Evolutionary conservation across 2,329 filamentous ascomycete genomes (phyloP).

Genomic region (Beauveria pseudobassiana): DNA sequence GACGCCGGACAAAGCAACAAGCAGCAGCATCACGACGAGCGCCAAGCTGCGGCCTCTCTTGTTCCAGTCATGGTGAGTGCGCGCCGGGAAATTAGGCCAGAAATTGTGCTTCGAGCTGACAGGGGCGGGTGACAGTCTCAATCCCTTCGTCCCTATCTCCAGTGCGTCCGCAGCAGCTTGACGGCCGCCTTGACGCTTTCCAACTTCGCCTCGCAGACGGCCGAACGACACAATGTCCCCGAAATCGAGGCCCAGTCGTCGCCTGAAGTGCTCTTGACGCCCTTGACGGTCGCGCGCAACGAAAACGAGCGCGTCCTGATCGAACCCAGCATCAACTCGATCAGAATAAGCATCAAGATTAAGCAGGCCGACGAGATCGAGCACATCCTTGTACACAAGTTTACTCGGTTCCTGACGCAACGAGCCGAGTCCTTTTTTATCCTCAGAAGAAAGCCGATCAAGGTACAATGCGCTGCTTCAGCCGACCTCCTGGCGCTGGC

Average conservation of each 20-base stretch:
- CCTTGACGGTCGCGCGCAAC: constrained; percentile 84
- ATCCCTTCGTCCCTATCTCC: constrained; percentile 92
- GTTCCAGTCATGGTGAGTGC: constrained; percentile 5
- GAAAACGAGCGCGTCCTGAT: constrained; percentile 96
- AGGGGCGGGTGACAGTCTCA: constrained; percentile 57
- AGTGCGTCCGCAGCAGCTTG: constrained; percentile 89
- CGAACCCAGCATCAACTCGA: constrained; percentile 93
- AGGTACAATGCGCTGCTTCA: constrained; percentile 46
- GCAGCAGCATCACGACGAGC: background rate
- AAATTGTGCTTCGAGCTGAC: background rate
- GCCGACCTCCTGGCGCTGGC: background rate
- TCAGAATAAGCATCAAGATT: constrained; percentile 96
- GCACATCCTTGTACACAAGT: constrained; percentile 96
- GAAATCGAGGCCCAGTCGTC: constrained; percentile 92
- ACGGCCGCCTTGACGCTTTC: constrained; percentile 82
- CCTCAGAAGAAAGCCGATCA: constrained; percentile 86
- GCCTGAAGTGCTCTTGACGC: constrained; percentile 88
- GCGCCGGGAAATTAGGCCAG: background rate
- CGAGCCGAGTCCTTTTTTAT: constrained; percentile 97
- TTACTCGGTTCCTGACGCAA: constrained; percentile 92
- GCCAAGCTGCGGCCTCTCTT: background rate
- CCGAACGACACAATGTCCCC: constrained; percentile 95
- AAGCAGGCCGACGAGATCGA: constrained; percentile 99
- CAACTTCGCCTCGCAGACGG: constrained; percentile 95
- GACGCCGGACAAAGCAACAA: constrained; percentile 7